phyloP scores from a whole-genome alignment of 2,329 filamentous ascomycete genomes.

The Aureobasidium sp. region DNA sequence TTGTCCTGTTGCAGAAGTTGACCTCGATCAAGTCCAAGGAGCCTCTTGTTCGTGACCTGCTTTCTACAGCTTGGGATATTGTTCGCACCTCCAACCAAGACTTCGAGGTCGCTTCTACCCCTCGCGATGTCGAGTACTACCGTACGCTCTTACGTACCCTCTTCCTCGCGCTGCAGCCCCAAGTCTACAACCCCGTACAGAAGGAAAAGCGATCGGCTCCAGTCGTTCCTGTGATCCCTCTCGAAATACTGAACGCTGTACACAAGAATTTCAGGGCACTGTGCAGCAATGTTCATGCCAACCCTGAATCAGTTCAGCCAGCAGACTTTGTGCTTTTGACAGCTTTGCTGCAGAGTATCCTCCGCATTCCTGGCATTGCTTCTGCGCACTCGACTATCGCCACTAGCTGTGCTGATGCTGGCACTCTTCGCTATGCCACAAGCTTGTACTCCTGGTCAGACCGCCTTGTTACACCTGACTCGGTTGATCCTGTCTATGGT shows the following conservation, averaged over 20 bases:
- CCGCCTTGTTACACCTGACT: slow-evolving; percentile 61
- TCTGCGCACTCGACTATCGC: slow-evolving; percentile 48
- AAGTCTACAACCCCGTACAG: slow-evolving; percentile 30
- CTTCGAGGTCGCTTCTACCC: slow-evolving; percentile 53
- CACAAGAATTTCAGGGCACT: slow-evolving; percentile 79
- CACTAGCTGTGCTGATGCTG: slow-evolving; percentile 49
- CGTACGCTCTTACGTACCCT: slow-evolving; percentile 76
- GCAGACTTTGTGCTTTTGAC: slow-evolving; percentile 83
- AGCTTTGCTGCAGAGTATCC: slow-evolving; percentile 75
- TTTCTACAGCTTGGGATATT: slow-evolving; percentile 55
- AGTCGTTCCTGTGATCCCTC: slow-evolving; percentile 48
- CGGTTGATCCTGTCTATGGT: slow-evolving; percentile 83
- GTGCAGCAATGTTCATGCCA: slow-evolving; percentile 65
- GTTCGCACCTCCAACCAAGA: slow-evolving; percentile 47
- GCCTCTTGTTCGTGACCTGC: slow-evolving; percentile 46
- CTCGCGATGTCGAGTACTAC: slow-evolving; percentile 62
- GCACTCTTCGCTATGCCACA: slow-evolving; percentile 71
- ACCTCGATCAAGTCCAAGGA: slow-evolving; percentile 38
- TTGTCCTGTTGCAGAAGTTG: slow-evolving; percentile 75
- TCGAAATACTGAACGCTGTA: slow-evolving; percentile 73
- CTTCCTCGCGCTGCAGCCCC: slow-evolving; percentile 70
- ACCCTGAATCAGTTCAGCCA: slow-evolving; percentile 41
- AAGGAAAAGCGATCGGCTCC: slow-evolving; percentile 21
- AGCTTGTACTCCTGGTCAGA: slow-evolving; percentile 94
- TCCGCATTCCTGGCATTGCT: slow-evolving; percentile 68